Conservation (phyloP, 495 filamentous ascomycete species). For the Penicillium salamii region DNA sequence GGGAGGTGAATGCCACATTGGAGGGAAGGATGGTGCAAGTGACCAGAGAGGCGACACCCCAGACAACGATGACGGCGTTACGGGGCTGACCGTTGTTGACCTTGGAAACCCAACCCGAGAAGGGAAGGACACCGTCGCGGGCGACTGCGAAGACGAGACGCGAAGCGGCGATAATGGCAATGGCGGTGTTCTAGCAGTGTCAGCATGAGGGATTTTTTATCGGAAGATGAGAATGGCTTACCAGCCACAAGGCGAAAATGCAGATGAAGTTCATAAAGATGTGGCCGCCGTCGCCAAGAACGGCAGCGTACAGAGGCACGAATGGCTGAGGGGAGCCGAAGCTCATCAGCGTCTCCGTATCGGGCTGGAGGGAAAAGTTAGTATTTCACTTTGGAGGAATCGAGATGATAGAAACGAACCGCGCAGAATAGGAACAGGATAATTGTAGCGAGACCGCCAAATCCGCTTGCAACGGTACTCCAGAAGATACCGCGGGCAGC, state of each 20-base stretch:
- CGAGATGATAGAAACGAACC: slow-evolving; percentile 21
- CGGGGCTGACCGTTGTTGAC: slow-evolving; percentile 51
- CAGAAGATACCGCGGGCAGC: slow-evolving; percentile 56
- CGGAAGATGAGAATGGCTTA: slow-evolving; percentile 17
- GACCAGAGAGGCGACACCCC: slow-evolving; percentile 45
- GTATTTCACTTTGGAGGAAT: too few relatives aligned
- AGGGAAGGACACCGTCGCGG: slow-evolving; percentile 54
- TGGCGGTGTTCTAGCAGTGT: slow-evolving; percentile 46
- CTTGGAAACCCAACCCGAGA: slow-evolving; percentile 52
- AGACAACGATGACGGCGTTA: slow-evolving; percentile 55
- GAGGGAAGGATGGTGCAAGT: slow-evolving; percentile 54
- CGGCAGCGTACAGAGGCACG: slow-evolving; percentile 50
- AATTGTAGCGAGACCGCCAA: slow-evolving; percentile 49
- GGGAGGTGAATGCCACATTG: slow-evolving; percentile 52
- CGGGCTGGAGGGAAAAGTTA: slow-evolving; percentile 26
- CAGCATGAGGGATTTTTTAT: neutral
- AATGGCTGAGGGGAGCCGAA: slow-evolving; percentile 54
- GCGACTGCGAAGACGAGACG: slow-evolving; percentile 56
- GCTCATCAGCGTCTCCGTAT: slow-evolving; percentile 34
- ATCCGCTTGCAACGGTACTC: slow-evolving; percentile 50
- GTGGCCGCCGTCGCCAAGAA: slow-evolving; percentile 51
- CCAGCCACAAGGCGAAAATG: slow-evolving; percentile 48
- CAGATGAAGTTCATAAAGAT: slow-evolving; percentile 54
- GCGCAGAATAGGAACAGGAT: slow-evolving; percentile 58
- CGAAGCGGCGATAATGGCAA: slow-evolving; percentile 54